These are phyloP conservation scores for Ceratobasidium sp. DNA, from an alignment of 1,284 basidiomycete species.

Conservation along the genomic window DNA sequence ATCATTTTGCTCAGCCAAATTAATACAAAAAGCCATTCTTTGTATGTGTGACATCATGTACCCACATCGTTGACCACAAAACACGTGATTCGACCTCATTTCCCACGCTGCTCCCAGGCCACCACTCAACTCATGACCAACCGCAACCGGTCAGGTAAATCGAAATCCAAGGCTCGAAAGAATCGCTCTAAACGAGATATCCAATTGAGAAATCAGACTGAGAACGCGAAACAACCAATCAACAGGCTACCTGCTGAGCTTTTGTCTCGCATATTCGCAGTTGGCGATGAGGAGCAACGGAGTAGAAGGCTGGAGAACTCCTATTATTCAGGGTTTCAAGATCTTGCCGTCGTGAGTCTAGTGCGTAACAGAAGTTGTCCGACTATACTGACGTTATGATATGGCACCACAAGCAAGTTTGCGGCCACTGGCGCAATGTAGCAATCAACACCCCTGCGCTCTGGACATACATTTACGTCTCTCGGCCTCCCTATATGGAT, in stretches of 20 bases:
- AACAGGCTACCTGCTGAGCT: conserved; percentile 28
- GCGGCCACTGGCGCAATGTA: conserved; percentile 22
- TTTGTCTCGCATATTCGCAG: conserved; percentile 4
- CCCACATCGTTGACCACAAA: too few species aligned
- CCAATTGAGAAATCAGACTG: too few species aligned
- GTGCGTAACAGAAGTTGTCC: not conserved
- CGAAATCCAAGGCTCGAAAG: too few species aligned
- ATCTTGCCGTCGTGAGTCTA: conserved; percentile 3
- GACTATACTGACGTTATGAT: not conserved
- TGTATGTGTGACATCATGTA: too few species aligned
- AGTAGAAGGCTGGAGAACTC: not conserved
- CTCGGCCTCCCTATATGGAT: not conserved
- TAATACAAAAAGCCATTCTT: too few species aligned
- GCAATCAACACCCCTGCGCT: conserved; percentile 14
- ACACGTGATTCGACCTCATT: too few species aligned
- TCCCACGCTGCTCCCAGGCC: too few species aligned
- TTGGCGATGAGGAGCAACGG: conserved; percentile 22
- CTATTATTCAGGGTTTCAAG: conserved; percentile 6
- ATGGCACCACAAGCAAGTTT: conserved; percentile 20
- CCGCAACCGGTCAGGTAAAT: too few species aligned
- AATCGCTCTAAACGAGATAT: too few species aligned
- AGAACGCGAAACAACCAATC: not conserved
- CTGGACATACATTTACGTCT: conserved; percentile 35
- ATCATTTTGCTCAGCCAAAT: too few species aligned
- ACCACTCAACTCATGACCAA: too few species aligned